These are phyloP conservation scores for Auricularia heimuer DNA, from an alignment of 768 basidiomycete genomes.

Conservation along the genomic window DNA sequence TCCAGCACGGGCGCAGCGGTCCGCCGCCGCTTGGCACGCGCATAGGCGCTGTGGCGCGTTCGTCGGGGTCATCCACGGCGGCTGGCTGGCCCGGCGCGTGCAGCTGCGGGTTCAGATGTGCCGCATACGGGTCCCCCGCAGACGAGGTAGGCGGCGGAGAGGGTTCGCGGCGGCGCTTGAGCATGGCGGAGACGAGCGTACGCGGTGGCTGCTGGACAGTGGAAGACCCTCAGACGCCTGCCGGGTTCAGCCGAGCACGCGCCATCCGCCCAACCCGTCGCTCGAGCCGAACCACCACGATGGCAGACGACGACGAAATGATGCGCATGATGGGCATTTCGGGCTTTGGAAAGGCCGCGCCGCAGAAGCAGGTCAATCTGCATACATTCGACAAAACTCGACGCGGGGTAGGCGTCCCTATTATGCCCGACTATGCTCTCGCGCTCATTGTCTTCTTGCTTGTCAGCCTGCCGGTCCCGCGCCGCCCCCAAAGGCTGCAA, in stretches of 20 bases:
- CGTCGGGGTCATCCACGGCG: neutral
- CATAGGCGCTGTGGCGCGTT: neutral
- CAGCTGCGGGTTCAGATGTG: neutral
- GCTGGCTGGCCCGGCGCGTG: neutral
- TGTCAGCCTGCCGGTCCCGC: neutral
- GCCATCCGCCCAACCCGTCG: no score
- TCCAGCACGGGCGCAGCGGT: conserved; percentile 42
- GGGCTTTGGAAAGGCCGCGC: conserved; percentile 68
- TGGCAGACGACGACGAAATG: conserved; percentile 51
- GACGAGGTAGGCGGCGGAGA: neutral
- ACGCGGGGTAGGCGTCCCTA: conserved; percentile 21
- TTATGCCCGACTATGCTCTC: neutral
- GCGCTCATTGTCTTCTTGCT: neutral
- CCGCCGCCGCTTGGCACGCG: conserved; percentile 45
- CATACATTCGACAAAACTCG: conserved; percentile 70
- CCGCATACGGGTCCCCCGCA: neutral
- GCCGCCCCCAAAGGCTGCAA: conserved; percentile 7
- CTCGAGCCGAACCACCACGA: conserved; percentile 15
- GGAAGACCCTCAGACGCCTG: neutral
- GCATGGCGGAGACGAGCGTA: neutral
- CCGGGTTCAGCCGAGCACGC: neutral
- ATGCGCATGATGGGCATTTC: conserved; percentile 76
- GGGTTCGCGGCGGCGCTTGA: neutral
- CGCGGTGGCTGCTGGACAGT: neutral
- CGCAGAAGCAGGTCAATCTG: conserved; percentile 63